Evolutionary conservation across 768 basidiomycete species (phyloP), one percentile per base, ranked within the genome.

Genomic region (Phylloporus sp.): DNA sequence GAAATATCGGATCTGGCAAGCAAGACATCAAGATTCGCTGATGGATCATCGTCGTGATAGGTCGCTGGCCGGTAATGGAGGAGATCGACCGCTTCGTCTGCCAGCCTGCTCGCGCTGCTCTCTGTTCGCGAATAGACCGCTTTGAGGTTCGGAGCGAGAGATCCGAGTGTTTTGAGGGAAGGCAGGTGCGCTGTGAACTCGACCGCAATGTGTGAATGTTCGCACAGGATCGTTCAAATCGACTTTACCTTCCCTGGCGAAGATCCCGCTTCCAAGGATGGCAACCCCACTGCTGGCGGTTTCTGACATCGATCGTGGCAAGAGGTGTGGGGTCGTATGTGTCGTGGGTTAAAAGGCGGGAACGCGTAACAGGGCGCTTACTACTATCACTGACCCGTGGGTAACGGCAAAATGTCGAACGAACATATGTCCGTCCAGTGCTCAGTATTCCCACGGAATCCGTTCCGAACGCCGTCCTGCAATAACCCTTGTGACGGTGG

Each of bases 61-160:
- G 82, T 59, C 18, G 71, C 63, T 20, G 80, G 77, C 8, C 69
- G 55, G 21, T 62, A 48, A 40, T 62, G 29, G 49, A 79, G 67
- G 14, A 70, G 69, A 4, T 53, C 51, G 21, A 67, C 59, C 4
- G 82, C 80, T 20, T 71, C 69, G 6, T 66, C 63, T 5, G 82
- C 73, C 41, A 86, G 66, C 27, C 76, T 75, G 11, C 67, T 62
- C 2, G 82, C 76, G 46, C 78, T 81, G 61, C 74, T 76, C 54
- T 76, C 66, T 1, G 88, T 87, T 49, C 90, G 78, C 10, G 90
- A 93, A 71, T 91, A 93, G 45, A 93, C 73, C 1, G 89, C 90
- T 54, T 72, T 80, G 42, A 83, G 68, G 42, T 67, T 61, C 41
- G 71, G 72, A 27, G 73, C 71, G 20, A 71, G 62, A 49, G 61